Evolutionary conservation across 2,329 filamentous ascomycete species (phyloP).

Genomic region (Colletotrichum sublineola): DNA sequence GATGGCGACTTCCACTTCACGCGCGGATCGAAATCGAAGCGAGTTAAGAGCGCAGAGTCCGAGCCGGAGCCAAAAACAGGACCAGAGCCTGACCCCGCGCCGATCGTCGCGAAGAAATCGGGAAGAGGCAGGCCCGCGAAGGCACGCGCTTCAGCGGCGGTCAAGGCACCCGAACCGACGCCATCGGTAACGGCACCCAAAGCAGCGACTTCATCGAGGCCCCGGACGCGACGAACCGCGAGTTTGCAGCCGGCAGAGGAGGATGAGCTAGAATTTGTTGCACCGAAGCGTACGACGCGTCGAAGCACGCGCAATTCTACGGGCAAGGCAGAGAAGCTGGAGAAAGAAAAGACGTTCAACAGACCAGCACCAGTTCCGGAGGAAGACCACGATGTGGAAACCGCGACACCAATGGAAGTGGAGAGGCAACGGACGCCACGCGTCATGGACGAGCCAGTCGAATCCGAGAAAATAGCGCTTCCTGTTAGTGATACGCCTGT

Average conservation of each 20-base stretch:
- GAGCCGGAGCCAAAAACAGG: constrained; percentile 58
- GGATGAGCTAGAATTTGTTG: constrained; percentile 53
- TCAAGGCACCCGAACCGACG: constrained; percentile 47
- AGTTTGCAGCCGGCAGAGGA: constrained; percentile 54
- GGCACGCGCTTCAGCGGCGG: constrained; percentile 50
- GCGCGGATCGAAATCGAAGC: constrained; percentile 76
- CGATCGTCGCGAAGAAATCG: constrained; percentile 53
- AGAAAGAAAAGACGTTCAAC: constrained; percentile 43
- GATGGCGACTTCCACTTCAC: constrained; percentile 84
- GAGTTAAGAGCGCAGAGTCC: constrained; percentile 69
- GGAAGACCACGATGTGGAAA: constrained; percentile 44
- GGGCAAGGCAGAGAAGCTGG: constrained; percentile 53
- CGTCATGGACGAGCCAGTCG: constrained; percentile 50
- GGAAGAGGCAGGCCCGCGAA: constrained; percentile 57
- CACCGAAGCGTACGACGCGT: constrained; percentile 57
- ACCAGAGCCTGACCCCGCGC: constrained; percentile 51
- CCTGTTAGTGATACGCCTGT: constrained; percentile 94
- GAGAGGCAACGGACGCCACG: constrained; percentile 40
- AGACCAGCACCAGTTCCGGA: constrained; percentile 31
- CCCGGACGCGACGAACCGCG: constrained; percentile 56
- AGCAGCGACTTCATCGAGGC: constrained; percentile 45
- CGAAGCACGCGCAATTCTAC: constrained; percentile 60
- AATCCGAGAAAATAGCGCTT: constrained; percentile 78
- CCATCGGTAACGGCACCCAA: constrained; percentile 39
- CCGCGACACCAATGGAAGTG: constrained; percentile 25